Evolutionary conservation across 495 filamentous ascomycete genomes (phyloP).

Genomic region (Hyaloscypha variabilis): DNA sequence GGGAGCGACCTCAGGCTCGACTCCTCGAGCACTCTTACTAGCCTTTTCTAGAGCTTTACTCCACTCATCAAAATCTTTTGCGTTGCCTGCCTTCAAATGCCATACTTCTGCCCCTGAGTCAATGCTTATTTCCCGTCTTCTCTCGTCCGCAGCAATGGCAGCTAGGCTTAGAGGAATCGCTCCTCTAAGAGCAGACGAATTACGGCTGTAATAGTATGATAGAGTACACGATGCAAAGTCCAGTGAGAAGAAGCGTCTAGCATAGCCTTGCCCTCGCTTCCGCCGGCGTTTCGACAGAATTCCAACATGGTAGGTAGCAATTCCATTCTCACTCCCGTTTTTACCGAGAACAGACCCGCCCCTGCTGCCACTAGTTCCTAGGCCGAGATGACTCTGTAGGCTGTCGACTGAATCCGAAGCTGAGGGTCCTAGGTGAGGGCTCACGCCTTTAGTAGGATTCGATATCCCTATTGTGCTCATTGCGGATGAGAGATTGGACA

Average conservation of each 20-base stretch:
- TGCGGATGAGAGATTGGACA: conserved; percentile 64
- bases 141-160: conserved; percentile 84
- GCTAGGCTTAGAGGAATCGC: conserved; percentile 91
- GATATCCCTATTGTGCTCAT: conserved; percentile 41
- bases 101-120: conserved; percentile 97
- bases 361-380: conserved; percentile 21
- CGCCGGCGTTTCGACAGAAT: conserved; percentile 84
- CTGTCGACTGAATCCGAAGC: conserved; percentile 57
- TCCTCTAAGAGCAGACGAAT: conserved; percentile 86
- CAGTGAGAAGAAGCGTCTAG: conserved; percentile 89
- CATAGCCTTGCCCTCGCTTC: conserved; percentile 92
- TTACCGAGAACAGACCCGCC: conserved; percentile 27
- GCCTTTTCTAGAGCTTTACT: conserved; percentile 82
- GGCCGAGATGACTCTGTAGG: conserved; percentile 48
- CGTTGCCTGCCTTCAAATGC: conserved; percentile 85
- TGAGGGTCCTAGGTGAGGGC: conserved; percentile 41
- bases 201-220: conserved; percentile 93
- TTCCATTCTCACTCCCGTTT: conserved; percentile 23
- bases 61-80: conserved; percentile 86
- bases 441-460: conserved; percentile 32
- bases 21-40: conserved; percentile 54
- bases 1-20: conserved; percentile 12
- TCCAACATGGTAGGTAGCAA: conserved; percentile 70
- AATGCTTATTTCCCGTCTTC: conserved; percentile 87
- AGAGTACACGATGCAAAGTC: conserved; percentile 90